Base-by-base conservation (phyloP, 1,284 basidiomycete genomes). In the Porodaedalea pini region DNA sequence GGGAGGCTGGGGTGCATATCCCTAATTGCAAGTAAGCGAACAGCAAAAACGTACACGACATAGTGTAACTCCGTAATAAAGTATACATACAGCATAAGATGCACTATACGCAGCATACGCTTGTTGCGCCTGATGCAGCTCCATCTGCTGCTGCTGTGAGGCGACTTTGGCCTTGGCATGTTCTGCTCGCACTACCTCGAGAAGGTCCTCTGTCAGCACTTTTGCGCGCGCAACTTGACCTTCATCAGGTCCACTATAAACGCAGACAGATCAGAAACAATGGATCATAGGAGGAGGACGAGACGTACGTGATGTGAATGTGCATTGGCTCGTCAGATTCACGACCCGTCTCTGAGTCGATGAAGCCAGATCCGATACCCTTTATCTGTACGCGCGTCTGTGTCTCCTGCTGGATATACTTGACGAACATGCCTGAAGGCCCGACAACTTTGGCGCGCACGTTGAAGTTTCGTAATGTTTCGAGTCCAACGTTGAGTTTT, bases 331-430 rank as follows among this genome's bases (percentile, higher is more conserved):
- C 95, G 58, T 92, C 88, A 45, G 85, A 82, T 73, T 98, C 95
- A 64, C 85, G 78, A 0, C 94, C 92, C 0, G 94, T 97, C 63
- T 98, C 96, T 65, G 87, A 86, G 68, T 99, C 96, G 63, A 96
- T 85, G 70, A 97, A 99, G 0, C 96, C 97, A 17, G 93, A 96
- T 0, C 97, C 97, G 15, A 87, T 65, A 10, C 96, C 96, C 72
- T 98, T 98, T 69, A 99, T 98, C 72, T 99, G 96, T n/a, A 98
- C 96, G 61, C 96, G 83, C 13, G 94, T 96, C 36, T 89, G 88
- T 0, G 96, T 99, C 74, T 99, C 96, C 67, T 87, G 85, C 74
- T 99, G 96, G 63, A 99, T 99, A 69, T 94, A 95, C 75, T 99
- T 99, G 63, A 99, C 96, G 69, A 98, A 99, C 69, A 94, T 88